phyloP scores from a whole-genome alignment of 371 early-diverging fungal species.

The Homolaphlyctis polyrhiza region DNA sequence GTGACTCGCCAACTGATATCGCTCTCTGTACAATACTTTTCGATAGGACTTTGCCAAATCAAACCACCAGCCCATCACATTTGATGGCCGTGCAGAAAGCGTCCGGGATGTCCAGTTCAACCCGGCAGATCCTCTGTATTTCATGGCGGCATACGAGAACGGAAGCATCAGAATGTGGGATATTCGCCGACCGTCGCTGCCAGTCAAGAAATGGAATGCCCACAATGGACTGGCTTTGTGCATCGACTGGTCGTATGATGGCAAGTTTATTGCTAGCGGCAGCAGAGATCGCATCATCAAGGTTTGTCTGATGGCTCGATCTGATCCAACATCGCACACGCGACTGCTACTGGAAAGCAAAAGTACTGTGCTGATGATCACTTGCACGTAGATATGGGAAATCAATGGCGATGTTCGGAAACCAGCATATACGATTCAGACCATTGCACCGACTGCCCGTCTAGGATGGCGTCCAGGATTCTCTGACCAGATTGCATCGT shows the following conservation, averaged over 20 bases:
- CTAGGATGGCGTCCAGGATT: constrained; percentile 76
- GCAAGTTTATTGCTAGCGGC: constrained; percentile 71
- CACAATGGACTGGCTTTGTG: constrained; percentile 75
- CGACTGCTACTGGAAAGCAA: neutral
- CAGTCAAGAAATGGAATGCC: constrained; percentile 67
- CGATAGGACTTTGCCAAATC: neutral
- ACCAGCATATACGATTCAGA: constrained; percentile 61
- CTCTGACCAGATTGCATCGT: constrained; percentile 61
- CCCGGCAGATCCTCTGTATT: constrained; percentile 56
- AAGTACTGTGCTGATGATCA: neutral
- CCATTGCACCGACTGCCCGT: constrained; percentile 66
- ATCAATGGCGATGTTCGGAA: constrained; percentile 62
- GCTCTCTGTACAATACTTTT: too few species aligned
- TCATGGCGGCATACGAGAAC: constrained; percentile 84
- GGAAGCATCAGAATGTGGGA: constrained; percentile 78
- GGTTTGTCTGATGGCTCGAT: constrained; percentile 23
- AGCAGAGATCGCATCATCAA: constrained; percentile 82
- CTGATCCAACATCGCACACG: neutral
- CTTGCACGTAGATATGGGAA: constrained; percentile 64
- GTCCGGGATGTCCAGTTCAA: constrained; percentile 84
- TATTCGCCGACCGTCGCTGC: constrained; percentile 56
- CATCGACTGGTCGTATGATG: constrained; percentile 78
- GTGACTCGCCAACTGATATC: too few species aligned
- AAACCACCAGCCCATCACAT: constrained; percentile 29
- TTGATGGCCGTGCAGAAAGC: constrained; percentile 75